phyloP scores from a whole-genome alignment of 345 rosid genomes.

The Mercurialis annua region DNA sequence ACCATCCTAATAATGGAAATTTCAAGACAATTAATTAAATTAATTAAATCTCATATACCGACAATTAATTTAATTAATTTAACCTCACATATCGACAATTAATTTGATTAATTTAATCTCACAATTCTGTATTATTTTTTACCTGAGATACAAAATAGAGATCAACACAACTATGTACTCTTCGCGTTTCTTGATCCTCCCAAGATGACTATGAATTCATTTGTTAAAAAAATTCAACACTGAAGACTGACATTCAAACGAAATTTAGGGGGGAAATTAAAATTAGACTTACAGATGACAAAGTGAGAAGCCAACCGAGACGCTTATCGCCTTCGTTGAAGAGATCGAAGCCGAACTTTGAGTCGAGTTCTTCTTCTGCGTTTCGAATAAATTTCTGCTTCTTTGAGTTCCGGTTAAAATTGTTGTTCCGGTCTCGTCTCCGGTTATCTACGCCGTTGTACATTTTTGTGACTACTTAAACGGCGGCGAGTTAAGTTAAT shows the following conservation, averaged over 20 bases:
- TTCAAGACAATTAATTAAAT: not conserved
- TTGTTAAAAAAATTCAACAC: slow-evolving; percentile 13
- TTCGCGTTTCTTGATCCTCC: slow-evolving; percentile 67
- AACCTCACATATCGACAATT: slow-evolving; percentile 21
- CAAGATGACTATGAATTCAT: slow-evolving; percentile 76
- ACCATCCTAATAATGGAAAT: slow-evolving; percentile 59
- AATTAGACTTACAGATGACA: slow-evolving; percentile 56
- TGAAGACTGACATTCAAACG: not conserved
- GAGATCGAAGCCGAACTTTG: slow-evolving; percentile 81
- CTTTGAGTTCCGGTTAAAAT: slow-evolving; percentile 45
- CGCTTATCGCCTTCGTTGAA: slow-evolving; percentile 88
- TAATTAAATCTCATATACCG: not conserved
- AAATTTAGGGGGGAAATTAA: not conserved
- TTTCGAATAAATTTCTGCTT: slow-evolving; percentile 61
- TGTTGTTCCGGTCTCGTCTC: slow-evolving; percentile 45
- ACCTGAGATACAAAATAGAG: slow-evolving; percentile 91
- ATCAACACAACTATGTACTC: slow-evolving; percentile 69
- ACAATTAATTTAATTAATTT: not conserved
- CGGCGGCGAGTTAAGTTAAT: too few species aligned
- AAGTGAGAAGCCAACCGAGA: slow-evolving; percentile 91
- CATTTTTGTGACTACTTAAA: slow-evolving; percentile 13
- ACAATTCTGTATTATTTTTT: too few species aligned
- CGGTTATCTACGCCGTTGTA: slow-evolving; percentile 41
- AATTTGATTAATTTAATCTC: slow-evolving; percentile 26
- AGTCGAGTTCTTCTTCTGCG: slow-evolving; percentile 80